Base-by-base conservation (phyloP, 148 eudicot genomes). In the Tetragonia tetragonoides region DNA sequence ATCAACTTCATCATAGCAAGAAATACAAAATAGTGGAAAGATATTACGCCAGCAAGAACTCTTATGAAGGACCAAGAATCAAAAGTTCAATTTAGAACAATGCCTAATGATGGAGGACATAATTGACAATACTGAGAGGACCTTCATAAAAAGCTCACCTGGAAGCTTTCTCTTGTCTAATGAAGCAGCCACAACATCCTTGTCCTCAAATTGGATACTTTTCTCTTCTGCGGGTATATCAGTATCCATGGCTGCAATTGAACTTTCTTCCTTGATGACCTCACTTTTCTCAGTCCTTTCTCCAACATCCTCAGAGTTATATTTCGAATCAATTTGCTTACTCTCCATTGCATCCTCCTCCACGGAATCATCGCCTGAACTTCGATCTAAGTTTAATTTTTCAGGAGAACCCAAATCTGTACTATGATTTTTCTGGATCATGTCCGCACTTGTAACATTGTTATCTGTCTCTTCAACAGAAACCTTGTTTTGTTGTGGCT, bases 331-430 rank as follows among this genome's bases (percentile, higher is more conserved):
- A 44, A 86, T 79, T 78, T 91, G 97, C 79, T 95, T 95, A 82
- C 86, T 87, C 81, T 89, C 95, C 77, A 83, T 66, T 38, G 84
- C 84, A 82, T 91, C 92, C 75, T 91, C 94, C 74, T 90, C 94
- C 92, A 89, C 84, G 74, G 92, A 91, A 84, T 89, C 98, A 81
- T 91, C 98, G 79, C 92, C 90, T 81, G 93, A 91, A 82, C 91
- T 89, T 78, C 90, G 84, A 83, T 93, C 97, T 83, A 93, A 84
- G 76, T 85, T 91, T 83, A 93, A 77, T 72, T 91, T 91, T 79
- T 93, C 95, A 42, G 90, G 78, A 69, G 87, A 90, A 78, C 83
- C 91, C 72, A 81, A 79, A 87, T 92, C 93, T 72, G 84, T 89
- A 85, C 80, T 85, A 85, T 83, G 84, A 82, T 81, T 86, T 83